Base-by-base conservation (phyloP, 768 basidiomycete genomes). In the Leccinum obscurum region DNA sequence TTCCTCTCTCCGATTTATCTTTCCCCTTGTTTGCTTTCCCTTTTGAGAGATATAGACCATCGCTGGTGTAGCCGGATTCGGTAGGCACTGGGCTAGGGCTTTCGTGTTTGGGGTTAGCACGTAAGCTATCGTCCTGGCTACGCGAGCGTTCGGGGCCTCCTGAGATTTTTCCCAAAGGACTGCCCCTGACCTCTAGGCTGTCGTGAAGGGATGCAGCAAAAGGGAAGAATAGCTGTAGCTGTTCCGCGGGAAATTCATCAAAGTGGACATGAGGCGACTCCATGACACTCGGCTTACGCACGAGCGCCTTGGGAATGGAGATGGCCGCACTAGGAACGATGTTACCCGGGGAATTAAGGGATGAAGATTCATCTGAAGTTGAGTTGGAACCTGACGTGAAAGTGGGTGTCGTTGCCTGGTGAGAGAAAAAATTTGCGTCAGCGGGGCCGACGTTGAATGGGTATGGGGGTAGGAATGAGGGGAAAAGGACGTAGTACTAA, bases 341-440 rank as follows among this genome's bases (percentile, higher is more conserved):
- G 57, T 66, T 72, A 32, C 28, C 62, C 17, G 72, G 64, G 17
- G 68, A 67, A 63, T 66, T 68, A 50, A 74, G 72, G 28, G 72
- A 71, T 14, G 70, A 76, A 15, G 77, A 79, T 61, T 78, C 78
- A 58, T 81, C 80, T 9, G 80, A 80, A 4, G 75, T 72, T 24
- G 77, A 75, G 34, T 77, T 78, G 30, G 80, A 79, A 39, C 72
- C 71, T 35, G 72, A 77, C 5, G 77, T 80, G 56, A 78, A 69
- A 41, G 73, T 65, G 14, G 79, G 80, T 7, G 68, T 73, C 14
- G 52, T 58, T 48, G 28, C 64, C 72, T 73, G 54, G 26, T 6
- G 50, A 50, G 56, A 41, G 62, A 52, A 52, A 57, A 57, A 58
- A 55, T 58, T 66, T 28, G 55, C 51, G 56, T 64, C 8, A 61